Base-by-base conservation (phyloP, 2,329 filamentous ascomycete genomes). In the Penicillium vulpinum region DNA sequence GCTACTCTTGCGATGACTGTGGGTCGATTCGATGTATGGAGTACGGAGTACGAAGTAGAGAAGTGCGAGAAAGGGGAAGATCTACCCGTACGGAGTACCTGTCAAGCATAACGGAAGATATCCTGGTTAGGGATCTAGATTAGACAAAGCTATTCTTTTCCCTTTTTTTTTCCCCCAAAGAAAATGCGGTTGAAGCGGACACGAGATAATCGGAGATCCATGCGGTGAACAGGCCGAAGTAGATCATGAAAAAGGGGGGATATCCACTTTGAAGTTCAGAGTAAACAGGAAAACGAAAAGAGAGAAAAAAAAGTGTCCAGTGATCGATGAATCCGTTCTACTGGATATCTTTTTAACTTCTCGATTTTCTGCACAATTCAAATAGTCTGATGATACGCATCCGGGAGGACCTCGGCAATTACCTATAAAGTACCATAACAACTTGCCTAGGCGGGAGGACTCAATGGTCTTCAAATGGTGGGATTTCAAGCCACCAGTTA, bases 371-470 rank as follows among this genome's bases (percentile, higher is more conserved):
- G 39, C 46, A 44, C 4, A 22, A 48, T 56, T 54, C 36, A 43
- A 52, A 57, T 57, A 57, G 43, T 40, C 36, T 13, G 38, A 62
- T 65, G 63, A 62, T 62, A 58, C 63, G 63, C 63, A 66, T 65
- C 38, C 28, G 57, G 52, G 44, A 31, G 21, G 41, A 35, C 35
- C 38, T 35, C 24, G 21, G 44, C 36, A 35, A 41, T 40, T n/a
- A 26, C 11, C 29, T 31, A 31, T n/a, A 31, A 31, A 31, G 10
- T 31, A 16, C 31, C 31, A 35, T 16, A 43, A 21, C 18, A 24
- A 57, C 51, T 26, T 43, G 39, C 43, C 33, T 47, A 49, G 41
- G 41, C 22, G 21, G 28, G 39, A 56, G 36, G 18, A 57, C 56
- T 62, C 59, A 48, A 46, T 38, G 41, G 22, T 8, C 24, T 61